phyloP scores from a whole-genome alignment of 192 early-diverging fungal genomes.

The Mortierella antarctica region DNA sequence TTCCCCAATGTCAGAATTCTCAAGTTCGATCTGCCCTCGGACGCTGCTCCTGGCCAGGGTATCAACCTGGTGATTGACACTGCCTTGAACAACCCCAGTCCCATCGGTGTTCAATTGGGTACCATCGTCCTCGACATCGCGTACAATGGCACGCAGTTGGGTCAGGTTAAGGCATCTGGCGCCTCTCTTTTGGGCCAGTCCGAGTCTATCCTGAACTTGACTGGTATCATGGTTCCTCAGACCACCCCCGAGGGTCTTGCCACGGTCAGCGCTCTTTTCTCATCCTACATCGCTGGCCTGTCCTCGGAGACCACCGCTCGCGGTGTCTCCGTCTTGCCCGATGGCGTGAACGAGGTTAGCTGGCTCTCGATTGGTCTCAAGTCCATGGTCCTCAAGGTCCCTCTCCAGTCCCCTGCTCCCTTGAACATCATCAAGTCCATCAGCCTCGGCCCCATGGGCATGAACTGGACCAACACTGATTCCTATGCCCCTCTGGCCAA shows the following conservation, averaged over 20 bases:
- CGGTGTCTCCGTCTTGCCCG: conserved; percentile 63
- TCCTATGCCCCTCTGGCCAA: conserved; percentile 62
- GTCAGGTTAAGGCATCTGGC: conserved; percentile 57
- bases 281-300: conserved; percentile 63
- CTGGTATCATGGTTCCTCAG: conserved; percentile 64
- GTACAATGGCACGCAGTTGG: conserved; percentile 57
- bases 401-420: conserved; percentile 50
- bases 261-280: conserved; percentile 62
- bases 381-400: conserved; percentile 63
- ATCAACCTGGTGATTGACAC: conserved; percentile 66
- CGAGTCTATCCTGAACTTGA: conserved; percentile 60
- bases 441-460: conserved; percentile 62
- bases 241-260: conserved; percentile 55
- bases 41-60: conserved; percentile 65
- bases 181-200: conserved; percentile 53
- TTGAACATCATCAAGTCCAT: conserved; percentile 65
- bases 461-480: conserved; percentile 58
- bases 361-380: conserved; percentile 66
- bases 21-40: conserved; percentile 62
- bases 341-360: conserved; percentile 55
- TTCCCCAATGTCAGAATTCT: conserved; percentile 63
- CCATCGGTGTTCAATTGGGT: conserved; percentile 66
- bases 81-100: conserved; percentile 63
- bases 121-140: conserved; percentile 63
- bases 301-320: conserved; percentile 58